Evolutionary conservation across 1,139 yeast species (phyloP), one percentile per base, ranked within the genome.

Genomic region (Pichia sp.): DNA sequence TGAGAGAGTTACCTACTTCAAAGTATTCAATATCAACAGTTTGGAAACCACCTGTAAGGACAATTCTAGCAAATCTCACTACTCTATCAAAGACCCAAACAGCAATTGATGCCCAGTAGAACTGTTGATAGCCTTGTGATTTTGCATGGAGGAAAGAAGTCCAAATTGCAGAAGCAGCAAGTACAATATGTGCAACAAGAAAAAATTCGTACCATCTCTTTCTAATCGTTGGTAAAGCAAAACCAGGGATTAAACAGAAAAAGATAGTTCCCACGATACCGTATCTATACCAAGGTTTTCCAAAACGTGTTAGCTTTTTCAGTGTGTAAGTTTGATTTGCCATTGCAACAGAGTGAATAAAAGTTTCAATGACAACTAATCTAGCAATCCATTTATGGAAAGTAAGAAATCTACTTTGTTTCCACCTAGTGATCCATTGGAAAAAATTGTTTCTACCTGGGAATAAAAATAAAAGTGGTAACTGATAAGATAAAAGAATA

Each of bases 311-410:
- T 47, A 61, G 67, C 41, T 66, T 67, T 5, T 72, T 71, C 9
- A 66, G 61, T 32, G 61, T 64, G 50, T 55, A 51, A 17, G 67
- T 58, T 46, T 63, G 67, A 11, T 55, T 56, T 1, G 71, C 62
- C 67, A 70, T 66, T 17, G 79, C 74, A 23, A 71, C 68, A 12
- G 75, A 67, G 53, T 81, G 88, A 31, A 76, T 58, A 28, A 71
- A 45, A 1, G 67, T 62, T 47, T 66, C 58, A 9, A 64, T 20
- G 24, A 66, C 52, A 44, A 66, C 55, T 2, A 64, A 49, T 59
- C 91, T 69, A 2, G 79, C 75, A 6, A 76, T 54, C 81, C 84
- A 79, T 52, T 79, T 75, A 60, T 84, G 93, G 56, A 77, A 70
- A 19, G 72, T 64, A 43, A 78, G 64, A 55, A 81, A 80, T 35